A percentile compares a stretch with the other conserved stretches of the same genome.
Conservation (phyloP, 2,329 filamentous ascomycete species). For the Thyridium curvatum region DNA sequence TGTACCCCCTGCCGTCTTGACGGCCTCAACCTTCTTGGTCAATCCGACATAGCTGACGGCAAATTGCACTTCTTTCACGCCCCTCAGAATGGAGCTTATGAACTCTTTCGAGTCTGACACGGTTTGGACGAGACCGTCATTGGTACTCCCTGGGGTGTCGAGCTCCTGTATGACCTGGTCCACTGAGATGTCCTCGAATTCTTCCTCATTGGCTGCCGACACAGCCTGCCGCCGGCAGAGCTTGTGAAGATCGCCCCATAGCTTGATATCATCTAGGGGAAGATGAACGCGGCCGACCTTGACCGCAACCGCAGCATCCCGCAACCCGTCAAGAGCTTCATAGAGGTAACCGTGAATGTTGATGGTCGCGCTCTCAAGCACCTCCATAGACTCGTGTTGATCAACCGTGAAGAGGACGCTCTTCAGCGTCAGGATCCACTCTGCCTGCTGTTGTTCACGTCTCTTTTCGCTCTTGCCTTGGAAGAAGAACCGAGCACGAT, state of each 20-base stretch:
- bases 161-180: slow-evolving; percentile 70
- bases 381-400: slow-evolving; percentile 75
- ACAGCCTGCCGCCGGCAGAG: slow-evolving; percentile 30
- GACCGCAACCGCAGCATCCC: slow-evolving; percentile 82
- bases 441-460: slow-evolving; percentile 65
- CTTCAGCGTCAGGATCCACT: slow-evolving; percentile 85
- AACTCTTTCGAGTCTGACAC: slow-evolving; percentile 93
- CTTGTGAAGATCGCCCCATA: slow-evolving; percentile 53
- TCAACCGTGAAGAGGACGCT: slow-evolving; percentile 87
- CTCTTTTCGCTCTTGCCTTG: slow-evolving; percentile 58
- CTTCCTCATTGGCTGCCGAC: slow-evolving; percentile 29
- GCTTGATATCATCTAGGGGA: slow-evolving; percentile 77
- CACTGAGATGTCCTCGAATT: slow-evolving; percentile 52
- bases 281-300: slow-evolving; percentile 89
- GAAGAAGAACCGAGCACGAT: slow-evolving; percentile 82
- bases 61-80: slow-evolving; percentile 94
- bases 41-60: slow-evolving; percentile 86
- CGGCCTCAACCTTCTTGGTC: slow-evolving; percentile 68
- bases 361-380: slow-evolving; percentile 80
- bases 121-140: slow-evolving; percentile 67
- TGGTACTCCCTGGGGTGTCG: slow-evolving; percentile 58
- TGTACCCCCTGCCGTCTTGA: slow-evolving; percentile 55
- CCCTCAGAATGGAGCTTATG: slow-evolving; percentile 78
- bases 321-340: slow-evolving; percentile 75
- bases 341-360: slow-evolving; percentile 91